Evolutionary conservation across 164 flowering plant species (phyloP).

Genomic region (Magnolia officinalis): DNA sequence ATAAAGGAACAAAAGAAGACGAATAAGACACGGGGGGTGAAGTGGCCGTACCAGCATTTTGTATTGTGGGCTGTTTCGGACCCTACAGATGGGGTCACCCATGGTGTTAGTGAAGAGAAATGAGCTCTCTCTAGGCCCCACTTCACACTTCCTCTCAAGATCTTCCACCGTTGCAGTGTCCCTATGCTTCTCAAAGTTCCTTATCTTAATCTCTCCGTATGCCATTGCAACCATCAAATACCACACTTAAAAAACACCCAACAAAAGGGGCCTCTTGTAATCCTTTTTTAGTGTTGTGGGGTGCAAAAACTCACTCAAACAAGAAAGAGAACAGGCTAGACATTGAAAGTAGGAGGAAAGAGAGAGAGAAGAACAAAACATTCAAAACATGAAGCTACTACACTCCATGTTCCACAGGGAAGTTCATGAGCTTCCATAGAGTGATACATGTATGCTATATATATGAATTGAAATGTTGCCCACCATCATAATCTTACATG

Average conservation of each 20-base stretch:
- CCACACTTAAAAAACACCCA: background rate
- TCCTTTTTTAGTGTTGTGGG: background rate
- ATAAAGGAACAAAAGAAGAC: background rate
- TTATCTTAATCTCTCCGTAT: slow-evolving; percentile 28
- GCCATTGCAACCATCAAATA: slow-evolving; percentile 18
- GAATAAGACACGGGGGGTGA: background rate
- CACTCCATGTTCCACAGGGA: no score
- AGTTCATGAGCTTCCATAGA: background rate
- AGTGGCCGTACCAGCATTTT: slow-evolving; percentile 50
- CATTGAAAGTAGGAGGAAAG: background rate
- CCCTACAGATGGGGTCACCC: slow-evolving; percentile 77
- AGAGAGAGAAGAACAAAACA: background rate
- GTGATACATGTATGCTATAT: background rate
- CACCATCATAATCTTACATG: background rate
- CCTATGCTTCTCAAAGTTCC: slow-evolving; percentile 39
- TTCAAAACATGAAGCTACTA: background rate
- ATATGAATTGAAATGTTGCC: background rate
- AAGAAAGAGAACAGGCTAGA: background rate
- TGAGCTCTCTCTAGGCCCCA: slow-evolving; percentile 40
- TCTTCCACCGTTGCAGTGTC: slow-evolving; percentile 47
- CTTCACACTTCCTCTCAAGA: slow-evolving; percentile 57
- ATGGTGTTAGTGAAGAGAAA: slow-evolving; percentile 55
- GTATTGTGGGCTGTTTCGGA: slow-evolving; percentile 35
- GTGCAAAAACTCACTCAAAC: background rate
- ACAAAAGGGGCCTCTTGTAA: background rate